These are phyloP conservation scores for Mallotus japonicus DNA, from an alignment of 441 rosid species.

Conservation along the genomic window DNA sequence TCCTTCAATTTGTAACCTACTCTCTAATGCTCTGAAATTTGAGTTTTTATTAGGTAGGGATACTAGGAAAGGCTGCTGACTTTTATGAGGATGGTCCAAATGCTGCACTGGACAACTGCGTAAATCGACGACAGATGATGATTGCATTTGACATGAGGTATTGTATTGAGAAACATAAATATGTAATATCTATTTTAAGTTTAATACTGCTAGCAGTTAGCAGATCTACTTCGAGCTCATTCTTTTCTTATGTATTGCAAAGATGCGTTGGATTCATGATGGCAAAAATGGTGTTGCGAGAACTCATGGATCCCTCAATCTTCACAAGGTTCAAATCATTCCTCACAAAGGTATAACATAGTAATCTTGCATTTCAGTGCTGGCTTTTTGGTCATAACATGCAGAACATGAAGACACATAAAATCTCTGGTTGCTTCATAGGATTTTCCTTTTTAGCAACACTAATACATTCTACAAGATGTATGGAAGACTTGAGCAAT, in stretches of 20 bases:
- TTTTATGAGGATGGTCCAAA: constrained; percentile 63
- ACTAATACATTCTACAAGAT: background rate
- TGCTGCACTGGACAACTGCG: constrained; percentile 42
- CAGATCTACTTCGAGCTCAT: constrained; percentile 24
- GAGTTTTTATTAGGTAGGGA: constrained; percentile 61
- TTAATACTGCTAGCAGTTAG: constrained; percentile 9
- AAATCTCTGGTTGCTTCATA: constrained; percentile 1
- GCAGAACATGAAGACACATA: background rate
- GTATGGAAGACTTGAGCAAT: background rate
- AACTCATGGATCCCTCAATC: constrained; percentile 81
- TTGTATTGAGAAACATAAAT: constrained; percentile 17
- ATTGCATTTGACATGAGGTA: constrained; percentile 98
- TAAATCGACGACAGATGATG: constrained; percentile 88
- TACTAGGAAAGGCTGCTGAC: constrained; percentile 92
- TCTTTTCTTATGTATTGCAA: constrained; percentile 23
- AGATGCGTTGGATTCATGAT: constrained; percentile 97
- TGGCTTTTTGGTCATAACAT: background rate
- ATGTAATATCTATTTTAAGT: background rate
- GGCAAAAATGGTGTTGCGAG: constrained; percentile 95
- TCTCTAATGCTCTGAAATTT: constrained; percentile 1
- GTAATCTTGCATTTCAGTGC: background rate
- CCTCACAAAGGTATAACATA: constrained; percentile 59
- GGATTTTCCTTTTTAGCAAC: background rate
- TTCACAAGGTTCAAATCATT: constrained; percentile 76
- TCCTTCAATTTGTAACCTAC: constrained; percentile 6